Evolutionary conservation across 495 filamentous ascomycete species (phyloP), one percentile per base, ranked within the genome.

Genomic region (Xylaria flabelliformis): DNA sequence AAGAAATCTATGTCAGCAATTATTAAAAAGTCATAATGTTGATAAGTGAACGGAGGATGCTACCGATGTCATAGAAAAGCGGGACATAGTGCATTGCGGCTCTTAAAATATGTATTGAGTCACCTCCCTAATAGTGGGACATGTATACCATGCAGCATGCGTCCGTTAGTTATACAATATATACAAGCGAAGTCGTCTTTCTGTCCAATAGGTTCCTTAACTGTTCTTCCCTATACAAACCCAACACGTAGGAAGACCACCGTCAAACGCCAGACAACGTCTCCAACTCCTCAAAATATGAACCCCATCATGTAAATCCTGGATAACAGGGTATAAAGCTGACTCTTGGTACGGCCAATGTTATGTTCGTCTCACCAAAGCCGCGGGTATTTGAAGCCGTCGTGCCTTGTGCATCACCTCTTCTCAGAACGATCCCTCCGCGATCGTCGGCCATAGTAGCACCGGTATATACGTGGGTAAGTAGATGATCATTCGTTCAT

Each of bases 221-320:
- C 7, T 19, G 50, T 56, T 67, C 32, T 67, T 24, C 17, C 64
- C 64, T 19, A 34, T 12, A 67, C 63, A 56, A 44, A 55, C 50
- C 50, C 34, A 67, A 67, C 50, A 67, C 29, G 7, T 50, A 56
- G 36, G 36, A 67, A 67, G 65, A 67, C 48, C 65, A 42, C 50
- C 65, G 21, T 42, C 65, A 56, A 50, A 67, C 65, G 65, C 65
- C 65, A 50, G 64, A 36, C 36, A 55, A 42, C 50, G 42, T 67
- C 65, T 67, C 50, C 50, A 67, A 67, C 65, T 67, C 65, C 65
- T 36, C 50, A 55, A 67, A 67, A 41, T 24, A 61, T 50, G 50
- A 67, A 29, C 4, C 50, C 41, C 67, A 29, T 58, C 42, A 61
- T 61, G 10, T 67, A 24, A 55, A 1, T 51, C 34, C 65, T 15